Base-by-base conservation (phyloP, 768 basidiomycete species). In the Butyriboletus loyo region DNA sequence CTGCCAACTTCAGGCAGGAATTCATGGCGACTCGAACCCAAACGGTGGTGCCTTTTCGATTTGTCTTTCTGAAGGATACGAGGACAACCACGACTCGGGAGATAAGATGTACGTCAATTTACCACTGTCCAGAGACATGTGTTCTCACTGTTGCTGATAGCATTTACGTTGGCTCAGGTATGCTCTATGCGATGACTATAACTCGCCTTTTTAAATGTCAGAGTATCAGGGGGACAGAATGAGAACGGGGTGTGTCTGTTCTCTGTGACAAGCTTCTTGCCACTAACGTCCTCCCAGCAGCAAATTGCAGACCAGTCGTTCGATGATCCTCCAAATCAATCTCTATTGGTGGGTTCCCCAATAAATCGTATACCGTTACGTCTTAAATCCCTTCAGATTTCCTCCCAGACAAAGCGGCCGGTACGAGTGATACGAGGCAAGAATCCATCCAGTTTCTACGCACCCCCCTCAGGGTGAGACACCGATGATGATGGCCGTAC, bases 41-140 rank as follows among this genome's bases (percentile, higher is more conserved):
- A 45, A 51, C 3, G 62, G 66, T 8, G 69, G 70, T 2, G 73
- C 75, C 8, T 76, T 62, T 47, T 77, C 76, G 14, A 67, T 77
- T 21, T 75, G 76, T 17, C 39, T 77, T 17, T 73, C 76, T 34
- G 67, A 59, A 14, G 73, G 74, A 7, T 77, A 77, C 37, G 70
- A 73, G 40, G 76, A 77, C 56, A 71, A 77, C 51, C n/a, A 43
- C 2, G 76, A 77, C 30, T 1, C 38, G 0, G 76, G 76, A 28
- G 66, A 74, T 0, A 66, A 5, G 7, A 73, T 77, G 75, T 76
- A 54, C 5, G 73, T 55, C 52, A 30, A 27, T 24, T 38, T 24
- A 2, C n/a, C 17, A 28, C 37, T 11, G 7, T 52, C 34, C 11
- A 22, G 35, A 15, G 15, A n/a, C 36, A 40, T 19, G 21, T 24